Conservation (phyloP, 2,329 filamentous ascomycete genomes). For the Pseudocercospora macadamiae region DNA sequence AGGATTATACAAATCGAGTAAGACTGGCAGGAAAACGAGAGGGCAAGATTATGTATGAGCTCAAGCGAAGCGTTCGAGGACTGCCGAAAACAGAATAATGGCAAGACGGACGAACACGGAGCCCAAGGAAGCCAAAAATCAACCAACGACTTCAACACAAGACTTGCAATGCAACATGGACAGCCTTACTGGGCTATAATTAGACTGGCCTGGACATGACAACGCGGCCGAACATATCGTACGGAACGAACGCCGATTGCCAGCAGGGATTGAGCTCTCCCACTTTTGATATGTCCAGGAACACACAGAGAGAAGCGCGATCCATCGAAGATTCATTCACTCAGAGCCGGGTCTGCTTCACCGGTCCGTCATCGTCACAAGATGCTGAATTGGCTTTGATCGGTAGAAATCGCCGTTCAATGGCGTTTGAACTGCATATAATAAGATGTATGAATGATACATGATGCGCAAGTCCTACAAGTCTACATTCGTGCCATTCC, state of each 20-base stretch:
- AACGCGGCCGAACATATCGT: no score
- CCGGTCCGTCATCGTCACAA: background rate
- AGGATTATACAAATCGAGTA: slow-evolving; percentile 48
- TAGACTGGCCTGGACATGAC: no score
- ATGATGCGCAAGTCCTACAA: no score
- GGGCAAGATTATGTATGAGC: slow-evolving; percentile 47
- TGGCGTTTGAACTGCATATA: background rate
- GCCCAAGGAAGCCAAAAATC: no score
- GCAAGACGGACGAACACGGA: no score
- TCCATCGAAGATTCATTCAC: no score
- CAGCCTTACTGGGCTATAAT: no score
- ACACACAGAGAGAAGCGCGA: no score
- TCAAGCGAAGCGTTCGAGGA: background rate
- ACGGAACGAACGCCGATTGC: background rate
- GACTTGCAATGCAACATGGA: no score
- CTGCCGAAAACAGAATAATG: background rate
- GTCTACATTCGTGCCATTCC: no score
- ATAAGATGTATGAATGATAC: background rate
- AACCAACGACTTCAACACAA: no score
- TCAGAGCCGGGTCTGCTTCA: background rate
- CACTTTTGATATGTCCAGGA: no score
- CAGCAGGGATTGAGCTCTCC: background rate
- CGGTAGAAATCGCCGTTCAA: background rate
- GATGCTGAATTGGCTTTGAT: background rate
- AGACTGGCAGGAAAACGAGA: slow-evolving; percentile 40